phyloP scores from a whole-genome alignment of 495 filamentous ascomycete species.

The Pseudoneurospora amorphoporcata region DNA sequence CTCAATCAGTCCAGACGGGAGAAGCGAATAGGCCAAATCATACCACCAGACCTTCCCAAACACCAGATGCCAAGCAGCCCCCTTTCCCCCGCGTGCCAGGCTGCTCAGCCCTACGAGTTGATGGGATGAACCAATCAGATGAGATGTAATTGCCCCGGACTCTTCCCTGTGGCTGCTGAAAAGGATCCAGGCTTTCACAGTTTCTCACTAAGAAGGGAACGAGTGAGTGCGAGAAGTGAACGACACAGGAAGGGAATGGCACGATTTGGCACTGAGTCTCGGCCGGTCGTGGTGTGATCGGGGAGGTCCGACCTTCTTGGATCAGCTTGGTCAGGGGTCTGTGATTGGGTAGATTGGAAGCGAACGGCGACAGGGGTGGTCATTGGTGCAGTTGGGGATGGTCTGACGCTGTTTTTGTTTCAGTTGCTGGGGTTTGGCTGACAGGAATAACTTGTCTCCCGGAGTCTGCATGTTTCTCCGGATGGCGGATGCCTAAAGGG shows the following conservation, averaged over 20 bases:
- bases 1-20: background rate
- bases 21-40: background rate
- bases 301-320: slow-evolving; percentile 3
- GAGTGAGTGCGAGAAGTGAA: background rate
- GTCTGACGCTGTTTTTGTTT: too few species aligned
- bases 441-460: background rate
- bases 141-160: background rate
- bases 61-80: slow-evolving; percentile 7
- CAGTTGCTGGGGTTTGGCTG: too few species aligned
- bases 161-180: background rate
- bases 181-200: background rate
- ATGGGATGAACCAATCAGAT: background rate
- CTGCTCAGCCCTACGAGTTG: background rate
- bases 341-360: background rate
- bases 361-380: background rate
- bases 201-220: background rate
- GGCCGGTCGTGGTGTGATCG: slow-evolving; percentile 8
- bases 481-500: background rate
- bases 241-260: background rate
- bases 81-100: background rate
- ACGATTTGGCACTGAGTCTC: slow-evolving; percentile 5
- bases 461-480: background rate
- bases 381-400: background rate
- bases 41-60: slow-evolving; percentile 9
- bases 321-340: background rate